A percentile compares a stretch with the other conserved stretches of the same genome.
Conservation (phyloP, 2,329 filamentous ascomycete species). For the Lasiodiplodia sp. region DNA sequence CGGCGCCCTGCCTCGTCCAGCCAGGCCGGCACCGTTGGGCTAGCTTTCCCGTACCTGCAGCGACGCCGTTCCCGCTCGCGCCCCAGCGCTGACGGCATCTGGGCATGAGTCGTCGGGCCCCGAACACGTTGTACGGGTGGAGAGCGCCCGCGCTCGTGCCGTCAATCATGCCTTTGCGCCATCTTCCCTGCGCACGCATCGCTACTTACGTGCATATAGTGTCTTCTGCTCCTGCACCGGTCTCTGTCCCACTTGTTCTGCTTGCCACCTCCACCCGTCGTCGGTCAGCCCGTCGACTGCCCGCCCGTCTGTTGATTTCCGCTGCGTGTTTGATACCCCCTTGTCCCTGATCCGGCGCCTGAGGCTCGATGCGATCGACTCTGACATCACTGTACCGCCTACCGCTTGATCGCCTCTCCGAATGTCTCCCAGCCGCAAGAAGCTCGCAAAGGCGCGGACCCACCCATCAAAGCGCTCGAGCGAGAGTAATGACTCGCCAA, state of each 20-base stretch:
- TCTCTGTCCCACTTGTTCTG: constrained; percentile 9
- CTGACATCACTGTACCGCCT: constrained; percentile 14
- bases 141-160: constrained; percentile 19
- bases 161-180: constrained; percentile 26
- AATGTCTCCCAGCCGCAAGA: constrained; percentile 21
- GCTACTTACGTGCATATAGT: constrained; percentile 29
- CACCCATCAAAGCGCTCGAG: constrained; percentile 14
- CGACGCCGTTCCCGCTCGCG: constrained; percentile 18
- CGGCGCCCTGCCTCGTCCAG: background rate
- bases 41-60: constrained; percentile 27
- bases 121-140: constrained; percentile 24
- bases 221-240: background rate
- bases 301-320: background rate
- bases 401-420: background rate
- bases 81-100: constrained; percentile 21
- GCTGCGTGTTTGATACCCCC: constrained; percentile 9
- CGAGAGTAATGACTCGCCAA: constrained; percentile 26
- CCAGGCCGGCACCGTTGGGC: constrained; percentile 10
- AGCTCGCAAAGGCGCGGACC: constrained; percentile 17
- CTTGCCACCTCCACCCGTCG: constrained; percentile 2
- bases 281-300: background rate
- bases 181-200: constrained; percentile 27
- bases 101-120: constrained; percentile 14
- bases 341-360: constrained; percentile 3
- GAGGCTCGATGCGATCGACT: background rate